A percentile compares a stretch with the other conserved stretches of the same genome.
Conservation (phyloP, 441 rosid species). For the Populus hybrid region DNA sequence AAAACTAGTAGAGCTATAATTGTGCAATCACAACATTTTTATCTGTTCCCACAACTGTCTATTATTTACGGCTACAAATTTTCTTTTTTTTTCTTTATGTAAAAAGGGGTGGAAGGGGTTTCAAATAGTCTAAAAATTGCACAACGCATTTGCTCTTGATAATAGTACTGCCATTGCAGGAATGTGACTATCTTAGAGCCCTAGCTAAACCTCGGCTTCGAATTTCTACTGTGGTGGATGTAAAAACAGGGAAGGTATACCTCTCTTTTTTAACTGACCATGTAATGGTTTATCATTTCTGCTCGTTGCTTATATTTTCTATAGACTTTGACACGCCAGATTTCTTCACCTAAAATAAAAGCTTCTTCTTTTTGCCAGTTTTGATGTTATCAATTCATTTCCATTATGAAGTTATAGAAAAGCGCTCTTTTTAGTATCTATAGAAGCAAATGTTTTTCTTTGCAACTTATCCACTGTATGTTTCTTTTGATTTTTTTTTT, state of each 20-base stretch:
- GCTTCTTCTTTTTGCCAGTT: neutral
- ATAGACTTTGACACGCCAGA: neutral
- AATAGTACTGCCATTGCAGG: constrained; percentile 45
- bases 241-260: constrained; percentile 83
- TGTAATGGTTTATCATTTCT: constrained; percentile 3
- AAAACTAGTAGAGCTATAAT: neutral
- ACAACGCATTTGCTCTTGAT: neutral
- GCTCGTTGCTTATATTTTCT: constrained; percentile 1
- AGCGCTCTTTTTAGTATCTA: neutral
- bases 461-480: neutral
- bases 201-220: constrained; percentile 79
- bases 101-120: neutral
- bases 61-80: neutral
- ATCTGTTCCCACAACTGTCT: neutral
- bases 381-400: neutral
- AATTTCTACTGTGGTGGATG: constrained; percentile 82
- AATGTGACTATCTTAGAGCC: constrained; percentile 90
- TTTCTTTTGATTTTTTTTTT: neutral
- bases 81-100: neutral
- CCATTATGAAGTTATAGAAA: neutral
- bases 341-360: neutral
- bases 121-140: neutral
- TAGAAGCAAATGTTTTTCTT: neutral
- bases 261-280: constrained; percentile 1
- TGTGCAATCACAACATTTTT: neutral